A percentile compares a stretch with the other conserved stretches of the same genome.
Conservation (phyloP, 352 stramenopile genomes). For the Pythium chondricola region DNA sequence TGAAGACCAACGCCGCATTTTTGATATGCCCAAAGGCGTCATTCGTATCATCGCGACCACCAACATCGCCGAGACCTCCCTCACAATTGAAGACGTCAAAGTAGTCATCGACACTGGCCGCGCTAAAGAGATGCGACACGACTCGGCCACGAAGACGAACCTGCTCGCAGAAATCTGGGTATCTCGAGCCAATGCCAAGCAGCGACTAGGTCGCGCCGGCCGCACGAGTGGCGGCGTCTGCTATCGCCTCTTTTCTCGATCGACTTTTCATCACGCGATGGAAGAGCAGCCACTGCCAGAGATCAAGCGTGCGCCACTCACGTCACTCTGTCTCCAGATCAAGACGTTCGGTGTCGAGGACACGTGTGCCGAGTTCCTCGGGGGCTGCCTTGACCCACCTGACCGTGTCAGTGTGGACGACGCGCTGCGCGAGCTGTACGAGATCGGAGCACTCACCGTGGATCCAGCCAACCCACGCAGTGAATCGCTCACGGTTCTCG, state of each 20-base stretch:
- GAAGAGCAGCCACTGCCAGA: conserved; percentile 86
- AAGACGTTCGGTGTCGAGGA: conserved; percentile 80
- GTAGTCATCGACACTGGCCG: conserved; percentile 96
- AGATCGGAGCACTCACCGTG: conserved; percentile 78
- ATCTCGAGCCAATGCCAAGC: conserved; percentile 88
- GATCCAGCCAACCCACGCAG: conserved; percentile 21
- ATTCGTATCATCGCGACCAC: conserved; percentile 95
- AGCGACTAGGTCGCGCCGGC: conserved; percentile 87
- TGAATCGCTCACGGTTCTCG: conserved; percentile 90
- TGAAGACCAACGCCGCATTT: conserved; percentile 92
- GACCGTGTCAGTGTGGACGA: conserved; percentile 82
- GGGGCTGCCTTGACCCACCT: conserved; percentile 90
- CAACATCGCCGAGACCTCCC: conserved; percentile 95
- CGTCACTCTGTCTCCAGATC: conserved; percentile 95
- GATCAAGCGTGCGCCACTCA: conserved; percentile 94
- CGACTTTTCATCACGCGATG: conserved; percentile 75
- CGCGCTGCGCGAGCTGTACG: conserved; percentile 85
- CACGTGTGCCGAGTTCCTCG: conserved; percentile 81
- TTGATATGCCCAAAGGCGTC: conserved; percentile 53
- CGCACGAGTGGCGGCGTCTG: conserved; percentile 88
- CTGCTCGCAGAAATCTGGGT: conserved; percentile 87
- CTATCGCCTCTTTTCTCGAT: conserved; percentile 84
- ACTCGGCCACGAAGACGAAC: conserved; percentile 83
- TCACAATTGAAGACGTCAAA: conserved; percentile 94
- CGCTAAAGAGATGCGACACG: conserved; percentile 87